Evolutionary conservation across 768 basidiomycete species (phyloP).

Genomic region (Serendipita sp.): DNA sequence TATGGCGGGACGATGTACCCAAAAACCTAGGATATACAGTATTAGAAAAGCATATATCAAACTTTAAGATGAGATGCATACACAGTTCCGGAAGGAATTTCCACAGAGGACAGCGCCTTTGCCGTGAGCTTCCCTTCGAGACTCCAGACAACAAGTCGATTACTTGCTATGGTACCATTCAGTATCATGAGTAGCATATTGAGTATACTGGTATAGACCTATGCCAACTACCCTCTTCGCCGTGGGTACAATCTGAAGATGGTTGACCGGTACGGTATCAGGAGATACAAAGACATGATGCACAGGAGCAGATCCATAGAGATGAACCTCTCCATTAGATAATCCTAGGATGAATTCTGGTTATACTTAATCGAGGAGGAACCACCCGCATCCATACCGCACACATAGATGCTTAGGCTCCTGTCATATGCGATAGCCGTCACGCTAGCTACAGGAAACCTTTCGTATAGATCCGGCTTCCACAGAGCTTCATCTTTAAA

Average conservation of each 20-base stretch:
- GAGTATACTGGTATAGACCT: not conserved
- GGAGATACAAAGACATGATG: not conserved
- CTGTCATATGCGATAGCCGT: not conserved
- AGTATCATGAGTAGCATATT: not conserved
- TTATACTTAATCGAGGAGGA: not conserved
- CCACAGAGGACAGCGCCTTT: not conserved
- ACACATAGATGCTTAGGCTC: not conserved
- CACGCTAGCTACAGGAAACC: not conserved
- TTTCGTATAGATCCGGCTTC: not conserved
- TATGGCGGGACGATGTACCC: not conserved
- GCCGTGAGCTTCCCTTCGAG: not conserved
- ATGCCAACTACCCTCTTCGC: not conserved
- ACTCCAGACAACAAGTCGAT: not conserved
- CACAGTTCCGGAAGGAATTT: not conserved
- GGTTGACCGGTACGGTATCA: not conserved
- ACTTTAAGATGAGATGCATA: not conserved
- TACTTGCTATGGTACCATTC: not conserved
- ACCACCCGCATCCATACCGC: not conserved
- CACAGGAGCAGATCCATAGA: not conserved
- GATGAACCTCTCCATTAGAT: slow-evolving; percentile 2
- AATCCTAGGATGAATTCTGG: not conserved
- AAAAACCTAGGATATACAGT: not conserved
- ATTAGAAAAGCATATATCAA: not conserved
- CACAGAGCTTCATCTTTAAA: not conserved
- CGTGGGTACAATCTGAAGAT: not conserved